phyloP scores from a whole-genome alignment of 345 rosid genomes.

The Arabis alpina region DNA sequence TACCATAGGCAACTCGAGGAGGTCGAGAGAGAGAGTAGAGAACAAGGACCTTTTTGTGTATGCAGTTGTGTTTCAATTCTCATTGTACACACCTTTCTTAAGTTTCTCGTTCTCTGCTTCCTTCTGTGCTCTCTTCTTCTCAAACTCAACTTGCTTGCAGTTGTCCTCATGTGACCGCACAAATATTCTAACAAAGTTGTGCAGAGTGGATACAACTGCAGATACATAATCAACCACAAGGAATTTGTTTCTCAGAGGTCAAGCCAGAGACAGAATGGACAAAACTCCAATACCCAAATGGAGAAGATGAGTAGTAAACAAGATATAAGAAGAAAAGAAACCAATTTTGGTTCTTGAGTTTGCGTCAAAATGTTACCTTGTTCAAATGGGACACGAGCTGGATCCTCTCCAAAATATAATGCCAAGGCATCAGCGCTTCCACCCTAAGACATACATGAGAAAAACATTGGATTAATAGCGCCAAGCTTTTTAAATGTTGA shows the following conservation, averaged over 20 bases:
- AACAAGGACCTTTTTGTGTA: conserved; percentile 19
- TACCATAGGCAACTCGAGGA: conserved; percentile 30
- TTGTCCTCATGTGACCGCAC: conserved; percentile 76
- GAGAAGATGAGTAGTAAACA: neutral
- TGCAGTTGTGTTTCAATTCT: conserved; percentile 26
- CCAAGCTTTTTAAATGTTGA: conserved; percentile 1
- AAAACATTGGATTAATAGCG: neutral
- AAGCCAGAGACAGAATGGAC: conserved; percentile 12
- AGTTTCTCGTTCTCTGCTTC: conserved; percentile 54
- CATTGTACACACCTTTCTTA: conserved; percentile 45
- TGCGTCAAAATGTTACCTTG: conserved; percentile 57
- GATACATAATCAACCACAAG: conserved; percentile 29
- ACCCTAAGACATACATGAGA: conserved; percentile 56
- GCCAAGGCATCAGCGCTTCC: conserved; percentile 84
- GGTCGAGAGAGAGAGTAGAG: conserved; percentile 10
- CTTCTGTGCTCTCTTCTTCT: conserved; percentile 62
- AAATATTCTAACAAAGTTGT: conserved; percentile 75
- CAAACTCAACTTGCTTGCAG: conserved; percentile 69
- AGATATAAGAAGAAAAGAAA: conserved; percentile 18
- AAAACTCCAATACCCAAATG: conserved; percentile 10
- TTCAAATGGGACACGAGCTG: conserved; percentile 85
- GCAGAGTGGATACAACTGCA: conserved; percentile 80
- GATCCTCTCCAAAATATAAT: conserved; percentile 89
- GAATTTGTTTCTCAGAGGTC: conserved; percentile 17
- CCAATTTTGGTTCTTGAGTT: conserved; percentile 12